Base-by-base conservation (phyloP, 257 asterid species). In the Ophiorrhiza pumila region DNA sequence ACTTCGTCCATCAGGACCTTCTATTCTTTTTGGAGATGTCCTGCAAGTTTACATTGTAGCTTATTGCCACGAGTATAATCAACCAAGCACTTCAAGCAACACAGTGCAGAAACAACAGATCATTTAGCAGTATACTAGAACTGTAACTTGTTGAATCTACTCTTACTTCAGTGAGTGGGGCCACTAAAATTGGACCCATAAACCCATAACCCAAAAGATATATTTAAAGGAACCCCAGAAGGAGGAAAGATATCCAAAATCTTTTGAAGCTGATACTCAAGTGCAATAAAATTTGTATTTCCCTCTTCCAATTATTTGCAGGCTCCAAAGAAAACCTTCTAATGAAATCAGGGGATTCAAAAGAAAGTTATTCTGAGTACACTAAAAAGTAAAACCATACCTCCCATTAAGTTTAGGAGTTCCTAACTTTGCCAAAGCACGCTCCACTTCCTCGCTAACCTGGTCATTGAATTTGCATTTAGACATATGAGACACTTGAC, bases 401-500 rank as follows among this genome's bases (percentile, higher is more conserved):
- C 95, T 87, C 78, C 95, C 96, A 82, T 76, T 86, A 71, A 88
- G 80, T 82, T 88, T 85, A 75, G 93, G 87, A 75, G 95, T 87
- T 65, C 86, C 96, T 72, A 94, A 77, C 81, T 91, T 94, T 31
- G 96, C 89, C 85, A 94, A 87, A 83, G 99, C 99, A 65, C 97
- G 97, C 82, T 94, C 99, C 61, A 94, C 97, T 87, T 94, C 99
- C 80, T 94, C 99, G 59, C 99, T 94, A 56, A 94, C 99, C 99
- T 94, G 90, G 74, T 69, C 77, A 71, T 72, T 70, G 68, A 73
- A 84, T 68, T 70, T 53, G 13, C 37, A 77, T 13, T 72, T 68
- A 57, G 27, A 58, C 50, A 57, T 60, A 61, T 17, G 32, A 46
- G 57, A 80, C 59, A 39, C 14, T 47, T 65, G 71, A 72, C 50